Base-by-base conservation (phyloP, 1,284 basidiomycete genomes). In the Sparassis latifolia region DNA sequence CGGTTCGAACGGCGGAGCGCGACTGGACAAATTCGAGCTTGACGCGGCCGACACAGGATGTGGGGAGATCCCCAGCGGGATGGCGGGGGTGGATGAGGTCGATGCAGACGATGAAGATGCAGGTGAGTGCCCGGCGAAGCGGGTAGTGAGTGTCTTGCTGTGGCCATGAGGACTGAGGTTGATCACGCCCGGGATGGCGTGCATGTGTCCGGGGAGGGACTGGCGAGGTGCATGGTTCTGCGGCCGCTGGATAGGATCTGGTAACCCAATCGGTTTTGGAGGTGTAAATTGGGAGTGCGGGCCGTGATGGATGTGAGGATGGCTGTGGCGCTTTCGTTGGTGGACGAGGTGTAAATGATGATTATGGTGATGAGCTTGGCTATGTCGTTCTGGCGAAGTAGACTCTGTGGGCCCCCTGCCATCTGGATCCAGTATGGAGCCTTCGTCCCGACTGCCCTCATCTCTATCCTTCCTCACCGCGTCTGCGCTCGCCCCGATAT, bases 1-100 rank as follows among this genome's bases (percentile, higher is more conserved):
- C 2, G 66, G 68, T 51, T 69, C 67, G 47, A 69, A 69, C 28
- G 66, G 62, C 30, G 62, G 65, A 29, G 67, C 68, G 5, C 63
- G 62, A 3, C 62, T 57, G 10, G 68, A 69, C 12, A 69, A 55
- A 30, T 44, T 57, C 37, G 65, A 63, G 33, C 45, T 51, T 33
- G 58, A 37, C 33, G 38, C 39, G 3, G 48, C 50, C 3, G 53
- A 49, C 10, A 52, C 33, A 5, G 54, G 46, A 27, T 54, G n/a
- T 37, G 48, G 29, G 42, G 55, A 33, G 20, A 20, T 20, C 20
- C 20, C 20, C 20, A 20, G 20, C 20, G 20, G 20, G 58, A 59
- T 4, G 58, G 53, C 12, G 20, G 39, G 51, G 3, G 55, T 52
- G 35, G 58, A 53, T 44, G 59, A 57, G 7, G 52, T 47, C 6